A percentile compares a stretch with the other conserved stretches of the same genome.
phyloP scores from a whole-genome alignment of 1,284 basidiomycete genomes.

The Puccinia polysora region DNA sequence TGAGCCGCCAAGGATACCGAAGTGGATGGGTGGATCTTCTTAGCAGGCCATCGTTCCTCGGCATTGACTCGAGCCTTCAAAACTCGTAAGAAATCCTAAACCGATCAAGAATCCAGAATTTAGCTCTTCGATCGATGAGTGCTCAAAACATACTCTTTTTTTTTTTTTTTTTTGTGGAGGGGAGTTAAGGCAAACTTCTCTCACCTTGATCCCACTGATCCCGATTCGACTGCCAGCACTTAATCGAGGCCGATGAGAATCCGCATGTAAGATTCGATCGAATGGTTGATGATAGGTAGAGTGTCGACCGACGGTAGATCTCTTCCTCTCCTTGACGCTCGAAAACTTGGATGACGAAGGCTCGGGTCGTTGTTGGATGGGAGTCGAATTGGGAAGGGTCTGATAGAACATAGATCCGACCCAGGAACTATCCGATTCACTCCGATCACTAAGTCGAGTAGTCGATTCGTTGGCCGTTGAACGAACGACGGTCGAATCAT shows the following conservation, averaged over 20 bases:
- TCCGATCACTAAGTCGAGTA: constrained; percentile 22
- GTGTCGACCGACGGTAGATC: not conserved
- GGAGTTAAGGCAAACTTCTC: not conserved
- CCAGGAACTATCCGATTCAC: constrained; percentile 14
- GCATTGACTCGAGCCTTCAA: constrained; percentile 28
- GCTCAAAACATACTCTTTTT: not conserved
- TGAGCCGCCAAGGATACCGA: not conserved
- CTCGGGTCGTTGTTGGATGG: not conserved
- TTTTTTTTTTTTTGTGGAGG: too few species aligned
- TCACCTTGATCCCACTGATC: constrained; percentile 32
- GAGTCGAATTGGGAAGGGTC: not conserved
- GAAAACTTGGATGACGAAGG: not conserved
- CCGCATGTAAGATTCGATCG: too few species aligned
- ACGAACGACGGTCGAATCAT: not conserved
- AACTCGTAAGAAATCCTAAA: constrained; percentile 37
- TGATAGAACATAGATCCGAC: not conserved
- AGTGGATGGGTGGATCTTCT: not conserved
- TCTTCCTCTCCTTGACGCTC: not conserved
- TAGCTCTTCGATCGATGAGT: not conserved
- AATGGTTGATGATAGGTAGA: constrained; percentile 7
- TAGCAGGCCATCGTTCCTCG: constrained; percentile 17
- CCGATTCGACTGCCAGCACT: constrained; percentile 25
- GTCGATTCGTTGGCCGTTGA: not conserved
- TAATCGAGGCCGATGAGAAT: not conserved
- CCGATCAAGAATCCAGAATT: not conserved